These are phyloP conservation scores for Termitomyces sp. DNA, from an alignment of 768 basidiomycete genomes.

Conservation along the genomic window DNA sequence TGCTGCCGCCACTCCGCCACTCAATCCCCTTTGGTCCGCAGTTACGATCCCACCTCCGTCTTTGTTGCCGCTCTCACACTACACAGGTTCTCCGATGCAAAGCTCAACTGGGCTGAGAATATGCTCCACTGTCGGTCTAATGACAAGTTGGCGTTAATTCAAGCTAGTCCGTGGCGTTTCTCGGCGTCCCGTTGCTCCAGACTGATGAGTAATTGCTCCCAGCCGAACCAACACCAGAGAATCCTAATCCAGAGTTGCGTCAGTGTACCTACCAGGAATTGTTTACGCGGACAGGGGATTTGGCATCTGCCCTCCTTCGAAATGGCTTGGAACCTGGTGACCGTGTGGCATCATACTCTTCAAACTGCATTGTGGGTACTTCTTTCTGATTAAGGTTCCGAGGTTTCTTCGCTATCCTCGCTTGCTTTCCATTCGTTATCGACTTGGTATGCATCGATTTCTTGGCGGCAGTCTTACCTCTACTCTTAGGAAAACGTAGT, in stretches of 20 bases:
- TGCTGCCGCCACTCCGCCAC: conserved; percentile 43
- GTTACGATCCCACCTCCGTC: conserved; percentile 1
- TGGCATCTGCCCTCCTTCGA: conserved; percentile 53
- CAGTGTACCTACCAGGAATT: conserved; percentile 54
- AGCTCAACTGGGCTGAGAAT: conserved; percentile 80
- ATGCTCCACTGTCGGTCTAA: conserved; percentile 59
- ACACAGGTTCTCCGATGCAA: conserved; percentile 52
- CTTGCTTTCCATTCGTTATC: no score
- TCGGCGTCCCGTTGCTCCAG: conserved; percentile 1
- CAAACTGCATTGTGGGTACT: conserved; percentile 68
- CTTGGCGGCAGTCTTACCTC: conserved; percentile 2
- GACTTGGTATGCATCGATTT: conserved; percentile 1
- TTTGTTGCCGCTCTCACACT: conserved; percentile 7
- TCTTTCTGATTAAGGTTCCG: conserved; percentile 2
- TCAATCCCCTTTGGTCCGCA: conserved; percentile 67
- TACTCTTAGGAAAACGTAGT: conserved; percentile 60
- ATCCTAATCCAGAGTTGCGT: conserved; percentile 40
- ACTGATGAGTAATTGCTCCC: conserved; percentile 15
- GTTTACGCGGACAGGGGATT: conserved; percentile 50
- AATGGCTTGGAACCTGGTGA: conserved; percentile 60
- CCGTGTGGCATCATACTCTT: conserved; percentile 73
- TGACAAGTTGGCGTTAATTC: conserved; percentile 61
- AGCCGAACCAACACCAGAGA: conserved; percentile 62
- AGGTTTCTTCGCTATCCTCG: neutral
- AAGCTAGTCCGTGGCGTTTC: conserved; percentile 53